Percentiles rank a stretch among this genome's conserved stretches.
Conservation (phyloP, 306 rosid species). For the Quercus ilex region DNA sequence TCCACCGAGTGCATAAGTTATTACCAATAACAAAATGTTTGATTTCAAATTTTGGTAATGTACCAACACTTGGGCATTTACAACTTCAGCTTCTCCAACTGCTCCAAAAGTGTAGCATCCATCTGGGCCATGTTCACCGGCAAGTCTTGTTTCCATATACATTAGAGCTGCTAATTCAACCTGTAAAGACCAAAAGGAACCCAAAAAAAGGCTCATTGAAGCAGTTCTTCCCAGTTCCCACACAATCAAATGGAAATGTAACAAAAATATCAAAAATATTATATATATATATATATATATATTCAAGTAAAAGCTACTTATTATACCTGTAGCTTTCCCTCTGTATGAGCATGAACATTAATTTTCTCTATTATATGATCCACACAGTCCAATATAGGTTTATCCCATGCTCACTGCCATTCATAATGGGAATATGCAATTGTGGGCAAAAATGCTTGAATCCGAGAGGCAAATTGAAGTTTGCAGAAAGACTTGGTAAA, state of each 20-base stretch:
- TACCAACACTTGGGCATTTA: conserved; percentile 84
- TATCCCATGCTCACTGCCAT: conserved; percentile 60
- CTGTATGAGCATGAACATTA: conserved; percentile 86
- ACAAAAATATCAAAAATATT: neutral
- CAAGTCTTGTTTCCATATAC: conserved; percentile 82
- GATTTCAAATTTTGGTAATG: neutral
- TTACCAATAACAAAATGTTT: neutral
- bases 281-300: too few relatives aligned
- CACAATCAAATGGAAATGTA: conserved; percentile 2
- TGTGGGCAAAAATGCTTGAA: too few relatives aligned
- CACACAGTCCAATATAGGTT: conserved; percentile 81
- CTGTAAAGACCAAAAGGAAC: conserved; percentile 30
- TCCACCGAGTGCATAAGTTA: too few relatives aligned
- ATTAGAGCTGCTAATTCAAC: conserved; percentile 90
- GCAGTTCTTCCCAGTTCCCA: conserved; percentile 1
- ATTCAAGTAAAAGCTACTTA: neutral
- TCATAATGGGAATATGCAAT: neutral
- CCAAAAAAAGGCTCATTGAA: conserved; percentile 2
- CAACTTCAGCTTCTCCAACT: conserved; percentile 81
- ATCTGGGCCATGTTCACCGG: conserved; percentile 56
- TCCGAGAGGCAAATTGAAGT: too few relatives aligned
- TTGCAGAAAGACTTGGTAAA: too few relatives aligned
- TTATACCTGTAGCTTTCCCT: conserved; percentile 78
- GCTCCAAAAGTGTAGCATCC: conserved; percentile 79
- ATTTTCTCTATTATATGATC: conserved; percentile 95